Percentiles rank a stretch among this genome's conserved stretches.
phyloP scores from a whole-genome alignment of 2,329 filamentous ascomycete genomes.

The Colletotrichum sojae region DNA sequence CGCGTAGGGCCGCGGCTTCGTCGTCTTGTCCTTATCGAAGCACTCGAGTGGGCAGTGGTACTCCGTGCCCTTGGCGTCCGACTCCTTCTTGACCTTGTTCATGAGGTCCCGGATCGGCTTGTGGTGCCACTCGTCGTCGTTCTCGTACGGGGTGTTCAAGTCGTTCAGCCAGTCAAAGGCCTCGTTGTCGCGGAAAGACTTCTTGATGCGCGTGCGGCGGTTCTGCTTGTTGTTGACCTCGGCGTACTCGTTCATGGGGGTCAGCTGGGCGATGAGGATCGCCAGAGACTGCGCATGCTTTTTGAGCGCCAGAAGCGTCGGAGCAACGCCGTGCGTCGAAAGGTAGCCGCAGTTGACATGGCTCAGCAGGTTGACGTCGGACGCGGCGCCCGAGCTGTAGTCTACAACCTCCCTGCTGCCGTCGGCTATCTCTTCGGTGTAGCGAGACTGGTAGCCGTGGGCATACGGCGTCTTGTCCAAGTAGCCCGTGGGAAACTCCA shows the following conservation, averaged over 20 bases:
- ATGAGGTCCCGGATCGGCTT: conserved; percentile 61
- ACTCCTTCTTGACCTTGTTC: conserved; percentile 61
- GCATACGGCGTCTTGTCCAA: conserved; percentile 37
- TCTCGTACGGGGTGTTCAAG: conserved; percentile 63
- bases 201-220: conserved; percentile 18
- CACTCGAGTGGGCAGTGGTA: conserved; percentile 63
- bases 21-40: conserved; percentile 44
- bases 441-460: conserved; percentile 36
- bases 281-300: conserved; percentile 72
- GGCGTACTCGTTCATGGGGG: conserved; percentile 51
- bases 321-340: conserved; percentile 64
- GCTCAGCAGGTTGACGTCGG: conserved; percentile 46
- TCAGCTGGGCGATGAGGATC: conserved; percentile 65
- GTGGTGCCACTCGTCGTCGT: conserved; percentile 62
- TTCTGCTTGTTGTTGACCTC: conserved; percentile 47
- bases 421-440: conserved; percentile 21
- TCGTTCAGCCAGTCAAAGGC: conserved; percentile 72
- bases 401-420: background rate
- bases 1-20: conserved; percentile 54
- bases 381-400: conserved; percentile 34
- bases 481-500: background rate
- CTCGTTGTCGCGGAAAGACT: conserved; percentile 57
- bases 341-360: conserved; percentile 72
- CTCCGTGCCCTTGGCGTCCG: conserved; percentile 57
- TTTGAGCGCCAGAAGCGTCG: conserved; percentile 71